A percentile compares a stretch with the other conserved stretches of the same genome.
These are phyloP conservation scores for Eimeria maxima DNA, from an alignment of 169 alveolate genomes.

Conservation along the genomic window DNA sequence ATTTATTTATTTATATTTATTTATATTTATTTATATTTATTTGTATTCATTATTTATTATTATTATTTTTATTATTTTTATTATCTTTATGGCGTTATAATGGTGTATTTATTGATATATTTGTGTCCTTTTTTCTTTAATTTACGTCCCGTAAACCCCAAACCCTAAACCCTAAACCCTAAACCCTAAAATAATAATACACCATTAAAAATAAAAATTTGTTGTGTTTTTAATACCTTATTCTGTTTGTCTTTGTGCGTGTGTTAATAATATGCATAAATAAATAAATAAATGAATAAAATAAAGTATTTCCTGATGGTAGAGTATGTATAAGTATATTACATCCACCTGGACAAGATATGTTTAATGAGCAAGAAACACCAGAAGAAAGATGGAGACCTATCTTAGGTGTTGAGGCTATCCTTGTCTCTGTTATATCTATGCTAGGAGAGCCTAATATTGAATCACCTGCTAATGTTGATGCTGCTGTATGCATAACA, in stretches of 20 bases:
- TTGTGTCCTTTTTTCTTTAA: not conserved
- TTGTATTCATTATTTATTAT: not conserved
- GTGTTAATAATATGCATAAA: too few relatives aligned
- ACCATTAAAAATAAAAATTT: too few relatives aligned
- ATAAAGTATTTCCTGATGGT: constrained; percentile 96
- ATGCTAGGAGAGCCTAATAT: constrained; percentile 98
- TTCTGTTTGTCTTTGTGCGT: too few relatives aligned
- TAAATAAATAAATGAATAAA: too few relatives aligned
- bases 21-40: too few relatives aligned
- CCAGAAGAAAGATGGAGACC: constrained; percentile 99
- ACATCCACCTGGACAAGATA: constrained; percentile 98
- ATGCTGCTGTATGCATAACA: constrained; percentile 83
- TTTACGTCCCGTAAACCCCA: too few relatives aligned
- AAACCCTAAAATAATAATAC: too few relatives aligned
- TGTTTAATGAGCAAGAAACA: constrained; percentile 96
- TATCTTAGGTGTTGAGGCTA: constrained; percentile 97
- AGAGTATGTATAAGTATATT: constrained; percentile 98
- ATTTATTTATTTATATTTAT: too few relatives aligned
- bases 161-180: too few relatives aligned
- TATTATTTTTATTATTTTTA: not conserved
- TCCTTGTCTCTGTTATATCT: constrained; percentile 96
- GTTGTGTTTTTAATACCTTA: too few relatives aligned
- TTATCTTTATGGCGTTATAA: too few relatives aligned
- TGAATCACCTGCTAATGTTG: constrained; percentile 96
- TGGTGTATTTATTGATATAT: too few relatives aligned